A percentile compares a stretch with the other conserved stretches of the same genome.
These are phyloP conservation scores for Ustilago bromivora DNA, from an alignment of 1,284 basidiomycete species.

Conservation along the genomic window DNA sequence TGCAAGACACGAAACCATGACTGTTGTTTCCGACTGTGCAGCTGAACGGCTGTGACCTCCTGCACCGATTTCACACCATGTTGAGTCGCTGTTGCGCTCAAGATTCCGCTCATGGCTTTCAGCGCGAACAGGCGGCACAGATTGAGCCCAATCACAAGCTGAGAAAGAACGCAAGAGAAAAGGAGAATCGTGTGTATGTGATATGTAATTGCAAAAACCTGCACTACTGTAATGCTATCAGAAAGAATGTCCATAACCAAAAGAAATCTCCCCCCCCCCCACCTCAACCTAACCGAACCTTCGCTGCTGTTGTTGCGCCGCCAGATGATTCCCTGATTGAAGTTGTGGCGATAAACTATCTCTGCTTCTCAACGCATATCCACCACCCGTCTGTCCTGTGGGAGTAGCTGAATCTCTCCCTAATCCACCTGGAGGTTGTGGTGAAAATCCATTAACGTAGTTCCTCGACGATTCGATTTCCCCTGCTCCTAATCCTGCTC, in stretches of 20 bases:
- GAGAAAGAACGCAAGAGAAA: not conserved
- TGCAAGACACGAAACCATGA: too few species aligned
- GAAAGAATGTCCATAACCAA: not conserved
- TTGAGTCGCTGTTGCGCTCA: too few species aligned
- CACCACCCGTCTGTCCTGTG: not conserved
- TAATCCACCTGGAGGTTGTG: not conserved
- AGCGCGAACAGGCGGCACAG: too few species aligned
- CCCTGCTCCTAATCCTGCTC: not conserved
- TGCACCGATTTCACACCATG: too few species aligned
- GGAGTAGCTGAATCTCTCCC: conserved; percentile 22
- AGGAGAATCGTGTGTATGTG: not conserved
- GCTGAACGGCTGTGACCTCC: too few species aligned
- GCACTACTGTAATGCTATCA: not conserved
- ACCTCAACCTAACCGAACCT: not conserved
- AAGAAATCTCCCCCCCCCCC: not conserved
- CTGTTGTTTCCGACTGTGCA: too few species aligned
- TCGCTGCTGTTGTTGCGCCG: not conserved
- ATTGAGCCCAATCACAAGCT: too few species aligned
- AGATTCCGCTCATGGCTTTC: too few species aligned
- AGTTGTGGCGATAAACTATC: too few species aligned
- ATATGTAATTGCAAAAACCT: not conserved
- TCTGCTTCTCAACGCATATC: not conserved
- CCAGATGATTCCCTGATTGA: not conserved
- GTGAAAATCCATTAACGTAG: conserved; percentile 38
- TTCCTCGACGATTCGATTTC: conserved; percentile 13